Percentiles rank a stretch among this genome's conserved stretches.
Conservation (phyloP, 305 asterid species). For the Fraxinus latifolia region DNA sequence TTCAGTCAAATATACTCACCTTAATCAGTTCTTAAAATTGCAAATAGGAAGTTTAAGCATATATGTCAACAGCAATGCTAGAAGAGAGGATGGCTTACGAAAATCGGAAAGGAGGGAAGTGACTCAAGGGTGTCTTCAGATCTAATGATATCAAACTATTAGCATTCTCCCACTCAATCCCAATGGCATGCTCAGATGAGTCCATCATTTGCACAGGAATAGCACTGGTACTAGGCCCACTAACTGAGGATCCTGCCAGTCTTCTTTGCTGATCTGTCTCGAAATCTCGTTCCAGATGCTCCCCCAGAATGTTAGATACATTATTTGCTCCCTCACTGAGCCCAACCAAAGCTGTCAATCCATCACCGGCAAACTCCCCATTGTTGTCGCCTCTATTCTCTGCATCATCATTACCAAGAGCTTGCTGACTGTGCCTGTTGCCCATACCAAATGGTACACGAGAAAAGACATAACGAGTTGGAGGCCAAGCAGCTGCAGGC, state of each 20-base stretch:
- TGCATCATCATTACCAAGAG: conserved; percentile 68
- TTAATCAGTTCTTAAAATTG: not conserved
- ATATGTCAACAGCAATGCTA: conserved; percentile 10
- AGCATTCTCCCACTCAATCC: conserved; percentile 71
- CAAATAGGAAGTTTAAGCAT: not conserved
- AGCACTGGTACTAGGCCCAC: conserved; percentile 55
- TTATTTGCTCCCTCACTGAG: conserved; percentile 76
- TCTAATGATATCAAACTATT: conserved; percentile 77
- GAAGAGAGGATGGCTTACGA: conserved; percentile 60
- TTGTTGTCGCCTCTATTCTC: conserved; percentile 68
- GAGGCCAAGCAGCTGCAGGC: conserved; percentile 86
- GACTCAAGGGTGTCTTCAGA: conserved; percentile 86
- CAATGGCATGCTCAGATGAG: conserved; percentile 57
- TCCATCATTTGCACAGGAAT: conserved; percentile 61
- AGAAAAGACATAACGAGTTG: conserved; percentile 95
- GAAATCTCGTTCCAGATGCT: conserved; percentile 54
- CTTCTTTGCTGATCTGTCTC: conserved; percentile 49
- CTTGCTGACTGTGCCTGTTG: conserved; percentile 68
- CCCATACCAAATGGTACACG: conserved; percentile 95
- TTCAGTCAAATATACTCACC: conserved; percentile 15
- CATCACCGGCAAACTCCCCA: conserved; percentile 80
- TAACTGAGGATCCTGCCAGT: conserved; percentile 41
- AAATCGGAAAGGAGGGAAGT: conserved; percentile 93
- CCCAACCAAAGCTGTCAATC: conserved; percentile 94
- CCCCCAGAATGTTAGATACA: conserved; percentile 47